These are phyloP conservation scores for Candolleomyces eurysporus DNA, from an alignment of 768 basidiomycete species.

Conservation along the genomic window DNA sequence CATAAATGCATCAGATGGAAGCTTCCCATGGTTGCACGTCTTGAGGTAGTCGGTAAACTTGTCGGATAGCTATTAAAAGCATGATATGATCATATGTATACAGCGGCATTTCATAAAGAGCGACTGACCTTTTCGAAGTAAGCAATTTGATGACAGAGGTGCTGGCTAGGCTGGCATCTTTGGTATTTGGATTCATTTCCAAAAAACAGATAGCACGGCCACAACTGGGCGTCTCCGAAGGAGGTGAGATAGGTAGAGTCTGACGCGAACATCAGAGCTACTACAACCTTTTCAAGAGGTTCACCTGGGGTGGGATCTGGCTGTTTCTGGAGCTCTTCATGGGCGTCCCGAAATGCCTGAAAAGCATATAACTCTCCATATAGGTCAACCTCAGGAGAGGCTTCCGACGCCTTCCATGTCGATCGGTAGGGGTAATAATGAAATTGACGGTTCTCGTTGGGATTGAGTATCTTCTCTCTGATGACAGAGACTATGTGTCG, in stretches of 20 bases:
- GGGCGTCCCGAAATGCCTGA: constrained; percentile 5
- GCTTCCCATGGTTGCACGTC: constrained; percentile 15
- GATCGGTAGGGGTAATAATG: not conserved
- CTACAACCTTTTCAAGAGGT: constrained; percentile 10
- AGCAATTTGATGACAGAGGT: constrained; percentile 15
- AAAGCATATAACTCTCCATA: not conserved
- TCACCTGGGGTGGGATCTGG: too few relatives aligned
- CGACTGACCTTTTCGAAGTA: constrained; percentile 12
- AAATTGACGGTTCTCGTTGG: not conserved
- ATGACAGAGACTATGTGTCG: not conserved
- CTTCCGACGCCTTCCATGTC: not conserved
- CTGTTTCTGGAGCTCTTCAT: constrained; percentile 4
- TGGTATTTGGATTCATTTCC: constrained; percentile 19
- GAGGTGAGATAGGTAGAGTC: constrained; percentile 16
- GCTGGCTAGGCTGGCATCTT: constrained; percentile 8
- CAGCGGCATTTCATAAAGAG: constrained; percentile 2
- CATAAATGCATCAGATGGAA: constrained; percentile 17
- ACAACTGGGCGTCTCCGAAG: constrained; percentile 15
- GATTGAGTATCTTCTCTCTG: not conserved
- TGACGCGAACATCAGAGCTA: constrained; percentile 25
- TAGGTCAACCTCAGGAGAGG: not conserved
- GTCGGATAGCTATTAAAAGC: constrained; percentile 19
- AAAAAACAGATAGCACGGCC: constrained; percentile 18
- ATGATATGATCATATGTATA: not conserved
- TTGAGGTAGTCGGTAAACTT: constrained; percentile 15